Conservation (phyloP, 2,329 filamentous ascomycete species). For the Beauveria caledonica region DNA sequence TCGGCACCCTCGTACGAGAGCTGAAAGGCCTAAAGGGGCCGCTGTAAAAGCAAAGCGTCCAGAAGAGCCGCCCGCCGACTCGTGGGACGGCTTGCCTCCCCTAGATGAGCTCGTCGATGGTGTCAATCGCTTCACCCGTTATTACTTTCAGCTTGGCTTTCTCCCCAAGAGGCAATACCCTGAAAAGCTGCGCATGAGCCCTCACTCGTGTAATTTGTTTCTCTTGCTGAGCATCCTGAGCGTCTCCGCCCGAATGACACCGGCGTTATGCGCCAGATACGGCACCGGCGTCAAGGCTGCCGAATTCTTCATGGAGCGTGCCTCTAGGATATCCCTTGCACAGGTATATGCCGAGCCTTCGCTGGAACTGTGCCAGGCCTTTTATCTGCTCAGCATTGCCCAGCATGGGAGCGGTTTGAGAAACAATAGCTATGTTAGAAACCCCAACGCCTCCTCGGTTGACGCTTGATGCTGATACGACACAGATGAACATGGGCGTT, state of each 20-base stretch:
- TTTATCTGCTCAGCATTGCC: conserved; percentile 50
- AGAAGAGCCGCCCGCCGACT: conserved; percentile 20
- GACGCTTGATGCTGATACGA: neutral
- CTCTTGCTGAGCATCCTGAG: conserved; percentile 47
- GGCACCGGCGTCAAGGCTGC: conserved; percentile 43
- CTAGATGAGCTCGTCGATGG: conserved; percentile 42
- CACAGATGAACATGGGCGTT: conserved; percentile 47
- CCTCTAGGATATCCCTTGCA: conserved; percentile 36
- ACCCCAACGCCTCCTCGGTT: neutral
- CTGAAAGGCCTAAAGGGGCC: conserved; percentile 38
- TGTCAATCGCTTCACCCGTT: conserved; percentile 42
- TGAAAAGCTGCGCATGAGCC: conserved; percentile 36
- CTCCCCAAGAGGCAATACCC: conserved; percentile 46
- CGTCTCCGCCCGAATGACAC: conserved; percentile 47
- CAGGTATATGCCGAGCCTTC: conserved; percentile 46
- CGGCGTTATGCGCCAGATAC: conserved; percentile 37
- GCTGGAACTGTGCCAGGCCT: conserved; percentile 48
- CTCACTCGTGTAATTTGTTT: conserved; percentile 43
- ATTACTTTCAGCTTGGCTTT: conserved; percentile 54
- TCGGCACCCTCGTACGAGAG: conserved; percentile 44
- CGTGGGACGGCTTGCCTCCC: conserved; percentile 43
- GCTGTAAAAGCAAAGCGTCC: conserved; percentile 26
- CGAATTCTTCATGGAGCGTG: conserved; percentile 45
- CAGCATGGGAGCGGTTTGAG: conserved; percentile 48
- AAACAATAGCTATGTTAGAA: conserved; percentile 44